These are phyloP conservation scores for Pseudopithomyces maydicus DNA, from an alignment of 2,329 filamentous ascomycete genomes.

Conservation along the genomic window DNA sequence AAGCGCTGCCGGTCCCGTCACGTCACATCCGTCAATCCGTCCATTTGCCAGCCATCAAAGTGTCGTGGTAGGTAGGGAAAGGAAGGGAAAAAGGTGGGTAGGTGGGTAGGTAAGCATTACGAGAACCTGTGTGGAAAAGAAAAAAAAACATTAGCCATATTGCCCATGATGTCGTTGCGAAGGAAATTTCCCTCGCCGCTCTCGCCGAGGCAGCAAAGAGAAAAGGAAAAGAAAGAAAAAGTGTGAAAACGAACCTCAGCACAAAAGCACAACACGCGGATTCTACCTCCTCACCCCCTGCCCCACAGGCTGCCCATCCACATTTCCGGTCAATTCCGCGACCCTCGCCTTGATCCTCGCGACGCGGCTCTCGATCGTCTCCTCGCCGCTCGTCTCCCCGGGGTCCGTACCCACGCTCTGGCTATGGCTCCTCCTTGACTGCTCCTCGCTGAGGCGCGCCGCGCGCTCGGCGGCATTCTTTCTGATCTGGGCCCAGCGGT, in stretches of 20 bases:
- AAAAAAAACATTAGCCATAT: too few relatives aligned
- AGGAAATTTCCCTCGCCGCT: too few relatives aligned
- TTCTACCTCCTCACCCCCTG: conserved; percentile 19
- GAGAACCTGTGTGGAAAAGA: too few relatives aligned
- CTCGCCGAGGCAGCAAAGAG: not conserved
- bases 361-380: conserved; percentile 95
- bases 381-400: conserved; percentile 91
- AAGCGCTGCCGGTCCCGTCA: too few relatives aligned
- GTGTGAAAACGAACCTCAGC: conserved; percentile 16
- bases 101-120: too few relatives aligned
- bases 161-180: too few relatives aligned
- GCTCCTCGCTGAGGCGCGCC: conserved; percentile 68
- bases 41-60: too few relatives aligned
- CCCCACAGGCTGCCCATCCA: conserved; percentile 32
- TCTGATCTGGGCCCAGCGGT: conserved; percentile 94
- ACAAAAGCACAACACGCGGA: conserved; percentile 11
- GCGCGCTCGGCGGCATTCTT: conserved; percentile 90
- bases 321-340: conserved; percentile 79
- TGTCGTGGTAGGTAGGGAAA: too few relatives aligned
- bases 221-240: not conserved
- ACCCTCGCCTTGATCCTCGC: conserved; percentile 97
- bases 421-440: conserved; percentile 60
- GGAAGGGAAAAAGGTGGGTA: too few relatives aligned
- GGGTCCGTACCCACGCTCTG: conserved; percentile 70
- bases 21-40: too few relatives aligned